These are phyloP conservation scores for Berberis thunbergii DNA, from an alignment of 164 flowering plant species.

Conservation along the genomic window DNA sequence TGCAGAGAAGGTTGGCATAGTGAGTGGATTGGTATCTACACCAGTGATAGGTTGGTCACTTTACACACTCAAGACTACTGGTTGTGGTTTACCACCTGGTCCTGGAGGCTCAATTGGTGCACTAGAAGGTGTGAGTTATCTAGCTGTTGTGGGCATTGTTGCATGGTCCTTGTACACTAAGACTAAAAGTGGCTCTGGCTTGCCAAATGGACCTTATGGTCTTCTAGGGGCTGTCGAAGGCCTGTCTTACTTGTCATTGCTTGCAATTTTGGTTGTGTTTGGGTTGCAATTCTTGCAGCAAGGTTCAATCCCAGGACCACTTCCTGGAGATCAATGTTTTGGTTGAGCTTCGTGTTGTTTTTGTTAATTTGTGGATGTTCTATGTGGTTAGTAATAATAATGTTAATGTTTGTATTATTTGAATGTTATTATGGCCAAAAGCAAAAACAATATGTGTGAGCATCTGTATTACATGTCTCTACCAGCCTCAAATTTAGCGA, in stretches of 20 bases:
- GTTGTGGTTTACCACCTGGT: conserved; percentile 97
- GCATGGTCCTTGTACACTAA: conserved; percentile 88
- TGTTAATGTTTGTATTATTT: no score
- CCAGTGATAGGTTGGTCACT: conserved; percentile 96
- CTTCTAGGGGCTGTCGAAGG: conserved; percentile 93
- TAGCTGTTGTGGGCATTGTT: conserved; percentile 57
- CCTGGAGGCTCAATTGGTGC: conserved; percentile 95
- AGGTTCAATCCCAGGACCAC: conserved; percentile 87
- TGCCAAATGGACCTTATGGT: conserved; percentile 83
- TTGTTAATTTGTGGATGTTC: no score
- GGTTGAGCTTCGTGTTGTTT: conserved; percentile 29
- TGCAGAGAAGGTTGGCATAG: conserved; percentile 49
- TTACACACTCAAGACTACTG: conserved; percentile 90
- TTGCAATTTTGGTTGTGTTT: conserved; percentile 65
- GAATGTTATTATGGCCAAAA: no score
- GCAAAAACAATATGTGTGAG: no score
- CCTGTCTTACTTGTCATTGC: conserved; percentile 58
- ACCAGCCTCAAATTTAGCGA: no score
- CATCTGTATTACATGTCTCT: no score
- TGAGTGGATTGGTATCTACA: conserved; percentile 56
- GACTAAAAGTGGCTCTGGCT: conserved; percentile 74
- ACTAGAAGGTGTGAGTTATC: conserved; percentile 86
- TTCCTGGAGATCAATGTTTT: conserved; percentile 80
- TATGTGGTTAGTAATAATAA: no score
- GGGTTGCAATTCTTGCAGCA: conserved; percentile 60